phyloP scores from a whole-genome alignment of 306 rosid species.

The Malus sylvestris region DNA sequence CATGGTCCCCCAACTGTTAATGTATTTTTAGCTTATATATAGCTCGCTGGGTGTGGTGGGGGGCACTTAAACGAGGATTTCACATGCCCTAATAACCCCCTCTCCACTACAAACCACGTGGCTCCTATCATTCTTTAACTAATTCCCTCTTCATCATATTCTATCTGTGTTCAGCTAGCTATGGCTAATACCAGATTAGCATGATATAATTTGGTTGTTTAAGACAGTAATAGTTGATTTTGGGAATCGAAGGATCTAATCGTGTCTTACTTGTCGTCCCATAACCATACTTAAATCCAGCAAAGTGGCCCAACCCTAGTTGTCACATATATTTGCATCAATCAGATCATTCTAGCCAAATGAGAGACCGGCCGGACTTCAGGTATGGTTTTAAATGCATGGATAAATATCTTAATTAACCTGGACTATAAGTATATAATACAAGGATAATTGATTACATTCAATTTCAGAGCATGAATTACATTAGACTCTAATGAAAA shows the following conservation, averaged over 20 bases:
- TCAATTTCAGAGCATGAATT: not conserved
- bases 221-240: not conserved
- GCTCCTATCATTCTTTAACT: conserved; percentile 16
- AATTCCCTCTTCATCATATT: conserved; percentile 2
- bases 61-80: conserved; percentile 52
- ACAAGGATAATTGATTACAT: not conserved
- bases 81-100: conserved; percentile 66
- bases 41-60: conserved; percentile 27
- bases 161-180: not conserved
- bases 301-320: conserved; percentile 1
- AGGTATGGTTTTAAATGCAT: conserved; percentile 24
- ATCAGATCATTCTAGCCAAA: conserved; percentile 55
- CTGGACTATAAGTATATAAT: too few relatives aligned
- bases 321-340: conserved; percentile 32
- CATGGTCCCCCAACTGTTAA: conserved; percentile 34
- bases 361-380: conserved; percentile 38
- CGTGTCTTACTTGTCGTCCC: conserved; percentile 39
- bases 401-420: conserved; percentile 3
- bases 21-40: conserved; percentile 20
- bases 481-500: not conserved
- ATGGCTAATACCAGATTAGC: not conserved
- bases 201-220: not conserved
- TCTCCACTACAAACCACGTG: conserved; percentile 74
- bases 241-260: conserved; percentile 22
- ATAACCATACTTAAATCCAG: conserved; percentile 26